These are phyloP conservation scores for Plasmodium inui DNA, from an alignment of 169 alveolate species.

Conservation along the genomic window DNA sequence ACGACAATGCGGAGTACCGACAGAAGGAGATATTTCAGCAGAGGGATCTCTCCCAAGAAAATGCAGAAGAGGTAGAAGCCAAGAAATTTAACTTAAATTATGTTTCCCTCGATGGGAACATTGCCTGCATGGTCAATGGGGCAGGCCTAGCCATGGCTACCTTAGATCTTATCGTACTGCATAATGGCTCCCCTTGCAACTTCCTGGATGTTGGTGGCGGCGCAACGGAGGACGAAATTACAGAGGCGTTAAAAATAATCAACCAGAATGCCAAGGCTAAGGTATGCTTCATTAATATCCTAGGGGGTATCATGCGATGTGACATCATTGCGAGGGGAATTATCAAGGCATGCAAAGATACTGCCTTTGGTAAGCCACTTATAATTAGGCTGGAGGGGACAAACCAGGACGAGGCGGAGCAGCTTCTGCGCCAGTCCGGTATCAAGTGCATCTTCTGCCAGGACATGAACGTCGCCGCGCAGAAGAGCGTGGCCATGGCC, in stretches of 20 bases:
- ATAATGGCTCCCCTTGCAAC: conserved; percentile 96
- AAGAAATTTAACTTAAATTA: conserved; percentile 91
- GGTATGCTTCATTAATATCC: conserved; percentile 94
- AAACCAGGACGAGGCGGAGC: conserved; percentile 92
- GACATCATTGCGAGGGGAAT: conserved; percentile 93
- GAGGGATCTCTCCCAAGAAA: conserved; percentile 86
- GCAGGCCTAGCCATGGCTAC: conserved; percentile 99
- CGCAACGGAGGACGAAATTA: conserved; percentile 92
- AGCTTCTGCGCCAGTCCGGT: conserved; percentile 87
- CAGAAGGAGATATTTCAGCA: conserved; percentile 89
- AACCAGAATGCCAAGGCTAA: conserved; percentile 91
- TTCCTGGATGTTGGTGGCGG: conserved; percentile 98
- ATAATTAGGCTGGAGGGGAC: conserved; percentile 95
- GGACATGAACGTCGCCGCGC: conserved; percentile 93
- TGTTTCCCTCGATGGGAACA: conserved; percentile 94
- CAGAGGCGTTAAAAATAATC: conserved; percentile 92
- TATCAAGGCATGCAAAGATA: conserved; percentile 89
- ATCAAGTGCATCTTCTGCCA: conserved; percentile 87
- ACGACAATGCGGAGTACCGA: conserved; percentile 96
- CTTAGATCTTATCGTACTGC: conserved; percentile 88
- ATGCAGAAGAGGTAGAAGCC: conserved; percentile 93
- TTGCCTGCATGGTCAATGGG: conserved; percentile 97
- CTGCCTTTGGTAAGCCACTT: conserved; percentile 90
- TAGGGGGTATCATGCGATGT: conserved; percentile 97
- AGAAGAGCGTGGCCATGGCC: conserved; percentile 91